Evolutionary conservation across 495 filamentous ascomycete genomes (phyloP).

Genomic region (Lasiosphaeria ovina): DNA sequence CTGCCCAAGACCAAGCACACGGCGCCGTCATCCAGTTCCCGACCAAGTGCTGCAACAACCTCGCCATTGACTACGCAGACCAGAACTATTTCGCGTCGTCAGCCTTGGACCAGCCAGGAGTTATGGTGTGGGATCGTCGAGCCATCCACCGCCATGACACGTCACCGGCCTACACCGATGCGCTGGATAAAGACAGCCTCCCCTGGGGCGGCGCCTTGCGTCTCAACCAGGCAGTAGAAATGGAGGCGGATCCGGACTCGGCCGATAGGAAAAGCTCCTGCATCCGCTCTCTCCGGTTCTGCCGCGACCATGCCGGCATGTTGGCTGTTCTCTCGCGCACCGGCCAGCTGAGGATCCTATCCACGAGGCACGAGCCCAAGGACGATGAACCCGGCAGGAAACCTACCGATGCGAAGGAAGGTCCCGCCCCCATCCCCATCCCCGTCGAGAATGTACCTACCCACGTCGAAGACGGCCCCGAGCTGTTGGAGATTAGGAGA

Average conservation of each 20-base stretch:
- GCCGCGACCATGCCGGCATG: slow-evolving; percentile 66
- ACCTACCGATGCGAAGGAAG: too few relatives aligned
- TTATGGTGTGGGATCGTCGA: slow-evolving; percentile 89
- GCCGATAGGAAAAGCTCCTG: slow-evolving; percentile 49
- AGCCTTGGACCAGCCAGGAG: slow-evolving; percentile 62
- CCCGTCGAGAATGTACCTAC: neutral
- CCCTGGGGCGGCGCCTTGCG: slow-evolving; percentile 63
- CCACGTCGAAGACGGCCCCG: slow-evolving; percentile 43
- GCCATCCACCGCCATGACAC: slow-evolving; percentile 52
- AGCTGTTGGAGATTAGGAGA: slow-evolving; percentile 50
- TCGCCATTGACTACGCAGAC: slow-evolving; percentile 85
- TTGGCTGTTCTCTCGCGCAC: slow-evolving; percentile 74
- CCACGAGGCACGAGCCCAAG: slow-evolving; percentile 63
- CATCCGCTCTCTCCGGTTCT: slow-evolving; percentile 81
- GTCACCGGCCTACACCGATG: slow-evolving; percentile 45
- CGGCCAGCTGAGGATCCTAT: slow-evolving; percentile 73
- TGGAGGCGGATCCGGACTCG: slow-evolving; percentile 39
- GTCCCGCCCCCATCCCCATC: too few relatives aligned
- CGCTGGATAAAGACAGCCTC: slow-evolving; percentile 47
- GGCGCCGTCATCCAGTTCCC: slow-evolving; percentile 57
- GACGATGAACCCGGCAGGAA: slow-evolving; percentile 21
- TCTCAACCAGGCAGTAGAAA: slow-evolving; percentile 60
- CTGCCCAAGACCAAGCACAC: slow-evolving; percentile 21
- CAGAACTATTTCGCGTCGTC: slow-evolving; percentile 94
- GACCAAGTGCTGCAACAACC: slow-evolving; percentile 83